Evolutionary conservation across 179 eudicot species (phyloP).

Genomic region (Corrigiola litoralis): DNA sequence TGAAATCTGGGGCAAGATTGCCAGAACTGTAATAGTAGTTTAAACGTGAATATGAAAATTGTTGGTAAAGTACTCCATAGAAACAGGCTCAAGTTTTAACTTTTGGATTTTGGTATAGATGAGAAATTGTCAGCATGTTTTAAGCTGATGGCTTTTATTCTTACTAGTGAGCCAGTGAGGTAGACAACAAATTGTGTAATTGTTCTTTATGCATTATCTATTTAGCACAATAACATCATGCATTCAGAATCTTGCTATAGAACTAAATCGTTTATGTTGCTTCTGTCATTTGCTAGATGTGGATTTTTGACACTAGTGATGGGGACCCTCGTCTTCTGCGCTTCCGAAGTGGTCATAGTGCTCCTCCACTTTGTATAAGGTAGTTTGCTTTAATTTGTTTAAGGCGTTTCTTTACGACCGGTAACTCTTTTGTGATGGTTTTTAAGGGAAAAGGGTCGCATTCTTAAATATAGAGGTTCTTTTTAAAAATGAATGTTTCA

Average conservation of each 20-base stretch:
- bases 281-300: conserved; percentile 49
- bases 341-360: conserved; percentile 98
- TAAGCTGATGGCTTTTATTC: background rate
- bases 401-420: too few species aligned
- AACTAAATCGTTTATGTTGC: background rate
- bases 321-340: conserved; percentile 94
- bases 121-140: background rate
- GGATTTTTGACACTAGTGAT: conserved; percentile 92
- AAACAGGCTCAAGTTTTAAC: too few species aligned
- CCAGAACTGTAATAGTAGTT: too few species aligned
- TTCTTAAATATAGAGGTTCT: too few species aligned
- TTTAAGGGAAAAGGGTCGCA: too few species aligned
- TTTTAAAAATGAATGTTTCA: too few species aligned
- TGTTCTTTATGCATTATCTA: background rate
- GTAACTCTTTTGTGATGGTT: too few species aligned
- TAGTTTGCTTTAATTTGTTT: conserved; percentile 19
- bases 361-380: conserved; percentile 94
- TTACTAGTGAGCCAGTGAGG: background rate
- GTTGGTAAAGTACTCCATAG: background rate
- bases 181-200: background rate
- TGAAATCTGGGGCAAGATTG: too few species aligned
- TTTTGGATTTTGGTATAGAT: background rate
- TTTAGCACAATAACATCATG: background rate
- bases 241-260: too few species aligned
- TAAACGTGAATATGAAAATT: background rate